Evolutionary conservation across 495 filamentous ascomycete species (phyloP).

Genomic region (Symbiotaphrina buchneri): DNA sequence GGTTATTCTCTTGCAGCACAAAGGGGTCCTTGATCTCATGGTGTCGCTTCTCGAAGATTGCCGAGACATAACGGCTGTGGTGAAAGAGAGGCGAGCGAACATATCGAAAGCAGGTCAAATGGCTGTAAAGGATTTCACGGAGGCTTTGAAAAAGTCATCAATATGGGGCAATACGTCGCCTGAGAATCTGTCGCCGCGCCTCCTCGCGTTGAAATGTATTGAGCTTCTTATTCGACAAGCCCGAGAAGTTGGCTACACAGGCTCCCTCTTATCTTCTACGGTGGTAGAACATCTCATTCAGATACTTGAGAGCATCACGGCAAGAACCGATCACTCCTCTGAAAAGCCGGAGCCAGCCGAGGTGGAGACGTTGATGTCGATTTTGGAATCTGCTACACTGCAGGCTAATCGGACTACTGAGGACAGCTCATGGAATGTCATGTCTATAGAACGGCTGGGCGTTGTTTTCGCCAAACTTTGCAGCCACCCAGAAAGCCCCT

Average conservation of each 20-base stretch:
- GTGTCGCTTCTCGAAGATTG: slow-evolving; percentile 24
- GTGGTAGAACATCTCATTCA: slow-evolving; percentile 24
- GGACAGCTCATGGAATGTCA: no score
- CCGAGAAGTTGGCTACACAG: slow-evolving; percentile 20
- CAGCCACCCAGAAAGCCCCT: no score
- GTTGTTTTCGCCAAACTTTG: no score
- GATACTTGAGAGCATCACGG: no score
- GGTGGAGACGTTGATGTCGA: slow-evolving; percentile 25
- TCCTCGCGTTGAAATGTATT: slow-evolving; percentile 37
- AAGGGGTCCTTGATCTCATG: slow-evolving; percentile 26
- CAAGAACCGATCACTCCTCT: no score
- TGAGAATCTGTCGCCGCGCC: slow-evolving; percentile 30
- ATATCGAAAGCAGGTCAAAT: slow-evolving; percentile 37
- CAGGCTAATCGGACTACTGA: slow-evolving; percentile 4
- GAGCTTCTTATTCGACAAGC: slow-evolving; percentile 33
- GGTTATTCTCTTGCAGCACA: slow-evolving; percentile 22
- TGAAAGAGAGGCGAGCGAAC: slow-evolving; percentile 42
- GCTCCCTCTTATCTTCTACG: slow-evolving; percentile 25
- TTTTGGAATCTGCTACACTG: slow-evolving; percentile 35
- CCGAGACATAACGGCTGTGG: slow-evolving; percentile 26
- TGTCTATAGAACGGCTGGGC: no score
- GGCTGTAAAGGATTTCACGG: slow-evolving; percentile 26
- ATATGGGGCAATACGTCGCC: slow-evolving; percentile 33
- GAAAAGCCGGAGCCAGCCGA: slow-evolving; percentile 13
- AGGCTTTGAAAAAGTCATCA: slow-evolving; percentile 20